These are phyloP conservation scores for Diaporthe velutina DNA, from an alignment of 2,329 filamentous ascomycete species.

Conservation along the genomic window DNA sequence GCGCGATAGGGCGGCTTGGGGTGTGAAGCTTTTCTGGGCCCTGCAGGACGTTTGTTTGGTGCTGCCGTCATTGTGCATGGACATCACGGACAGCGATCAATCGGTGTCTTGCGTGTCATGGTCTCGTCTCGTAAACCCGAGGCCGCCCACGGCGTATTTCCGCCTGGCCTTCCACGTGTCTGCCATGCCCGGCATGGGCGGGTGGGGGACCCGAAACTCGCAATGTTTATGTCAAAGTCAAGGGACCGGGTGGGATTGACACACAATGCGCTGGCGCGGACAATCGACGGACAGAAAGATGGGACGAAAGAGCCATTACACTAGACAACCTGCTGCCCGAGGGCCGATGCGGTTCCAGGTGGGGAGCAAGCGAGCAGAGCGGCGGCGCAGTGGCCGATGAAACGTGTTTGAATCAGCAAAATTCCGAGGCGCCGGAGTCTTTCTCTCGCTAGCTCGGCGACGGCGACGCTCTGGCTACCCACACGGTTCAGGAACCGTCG, in stretches of 20 bases:
- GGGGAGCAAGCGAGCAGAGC: conserved; percentile 5
- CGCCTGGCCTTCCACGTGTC: background rate
- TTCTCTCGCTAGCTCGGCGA: conserved; percentile 13
- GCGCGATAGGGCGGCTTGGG: background rate
- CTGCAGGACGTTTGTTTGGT: background rate
- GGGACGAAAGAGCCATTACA: background rate
- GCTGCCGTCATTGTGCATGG: conserved; percentile 23
- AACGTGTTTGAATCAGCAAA: conserved; percentile 18
- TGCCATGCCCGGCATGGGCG: background rate
- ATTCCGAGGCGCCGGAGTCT: conserved; percentile 25
- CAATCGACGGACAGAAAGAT: background rate
- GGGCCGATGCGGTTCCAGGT: background rate
- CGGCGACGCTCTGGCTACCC: background rate
- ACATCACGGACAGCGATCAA: background rate
- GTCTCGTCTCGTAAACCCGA: conserved; percentile 10
- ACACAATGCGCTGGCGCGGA: conserved; percentile 4
- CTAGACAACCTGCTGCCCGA: background rate
- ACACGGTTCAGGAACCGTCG: conserved; percentile 2
- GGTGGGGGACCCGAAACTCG: conserved; percentile 2
- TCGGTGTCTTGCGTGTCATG: background rate
- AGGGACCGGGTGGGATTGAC: background rate
- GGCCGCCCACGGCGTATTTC: background rate
- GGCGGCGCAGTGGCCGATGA: background rate
- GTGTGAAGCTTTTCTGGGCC: conserved; percentile 27
- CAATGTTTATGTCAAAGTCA: background rate